Base-by-base conservation (phyloP, 768 basidiomycete genomes). In the Tylopilus plumbeoviolaceoides region DNA sequence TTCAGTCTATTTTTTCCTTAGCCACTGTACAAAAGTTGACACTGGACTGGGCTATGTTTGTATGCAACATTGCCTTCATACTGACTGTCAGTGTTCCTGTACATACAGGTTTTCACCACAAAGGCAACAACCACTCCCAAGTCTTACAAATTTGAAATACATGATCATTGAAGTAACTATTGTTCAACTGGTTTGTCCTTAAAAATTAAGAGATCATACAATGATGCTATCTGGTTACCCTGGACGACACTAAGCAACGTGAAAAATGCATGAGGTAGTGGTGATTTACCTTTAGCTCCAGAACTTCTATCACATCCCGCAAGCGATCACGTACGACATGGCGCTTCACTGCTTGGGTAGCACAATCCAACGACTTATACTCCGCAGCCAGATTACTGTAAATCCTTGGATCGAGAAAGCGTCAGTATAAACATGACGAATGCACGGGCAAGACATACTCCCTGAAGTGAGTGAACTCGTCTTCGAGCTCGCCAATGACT, bases 381-480 rank as follows among this genome's bases (percentile, higher is more conserved):
- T 95, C 89, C 52, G 97, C 93, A 2, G 95, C 87, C 21, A 98
- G 77, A 63, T 93, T 90, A 48, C 85, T 72, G 60, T 98, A 99
- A 44, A 97, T 84, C 59, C 95, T 98, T 58, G 44, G n/a, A 42
- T 48, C 38, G 17, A 31, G 36, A 51, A 2, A 6, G 2, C 17
- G 33, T 69, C 25, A 67, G 59, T 3, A 4, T 11, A 39, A 48
- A n/a, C 1, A n/a, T 11, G 6, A 36, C 18, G 42, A 11, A 20
- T 27, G n/a, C 17, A 7, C 20, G 14, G 10, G 5, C 14, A 17
- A 39, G 40, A 73, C 84, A 27, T 59, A 98, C 97, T 87, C 84
- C 72, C 92, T 97, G 69, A 95, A 95, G 71, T 93, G 91, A 33
- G 82, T 82, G 63, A 98, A 98, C 65, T 99, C 95, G 55, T 93